Percentiles rank a stretch among this genome's conserved stretches.
These are phyloP conservation scores for Entoloma clypeatum DNA, from an alignment of 1,284 basidiomycete species.

Conservation along the genomic window DNA sequence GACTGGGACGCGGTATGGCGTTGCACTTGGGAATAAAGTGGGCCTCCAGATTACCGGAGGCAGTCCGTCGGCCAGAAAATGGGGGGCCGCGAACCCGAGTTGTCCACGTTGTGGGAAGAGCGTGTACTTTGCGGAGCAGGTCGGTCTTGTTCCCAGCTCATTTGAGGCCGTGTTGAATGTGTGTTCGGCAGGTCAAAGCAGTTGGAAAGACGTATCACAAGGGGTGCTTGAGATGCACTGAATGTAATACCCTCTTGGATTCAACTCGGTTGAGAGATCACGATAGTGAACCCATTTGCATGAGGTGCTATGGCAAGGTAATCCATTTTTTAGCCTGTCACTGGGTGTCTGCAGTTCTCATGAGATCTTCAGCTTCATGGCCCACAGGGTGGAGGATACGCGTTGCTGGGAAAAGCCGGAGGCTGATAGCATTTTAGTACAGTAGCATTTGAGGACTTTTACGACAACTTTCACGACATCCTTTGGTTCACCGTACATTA, in stretches of 20 bases:
- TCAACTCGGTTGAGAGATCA: conserved; percentile 68
- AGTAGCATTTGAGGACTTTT: background rate
- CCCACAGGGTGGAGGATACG: conserved; percentile 70
- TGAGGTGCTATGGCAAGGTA: conserved; percentile 71
- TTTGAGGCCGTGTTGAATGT: background rate
- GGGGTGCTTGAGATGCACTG: conserved; percentile 66
- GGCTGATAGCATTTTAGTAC: conserved; percentile 21
- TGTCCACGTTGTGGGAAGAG: conserved; percentile 36
- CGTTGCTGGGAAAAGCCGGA: conserved; percentile 60
- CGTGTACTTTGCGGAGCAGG: conserved; percentile 43
- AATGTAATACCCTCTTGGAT: conserved; percentile 63
- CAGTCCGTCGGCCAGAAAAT: conserved; percentile 28
- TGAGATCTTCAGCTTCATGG: conserved; percentile 50
- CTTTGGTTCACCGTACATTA: background rate
- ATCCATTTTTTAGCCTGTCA: too few species aligned
- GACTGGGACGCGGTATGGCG: conserved; percentile 23
- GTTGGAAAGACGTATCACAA: conserved; percentile 75
- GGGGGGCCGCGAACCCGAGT: conserved; percentile 32
- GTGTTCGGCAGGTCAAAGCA: conserved; percentile 55
- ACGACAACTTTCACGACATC: background rate
- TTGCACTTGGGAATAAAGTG: conserved; percentile 18
- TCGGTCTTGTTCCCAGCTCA: conserved; percentile 7
- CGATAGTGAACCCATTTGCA: conserved; percentile 66
- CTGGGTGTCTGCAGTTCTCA: conserved; percentile 8
- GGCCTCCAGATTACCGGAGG: conserved; percentile 25